phyloP scores from a whole-genome alignment of 352 stramenopile genomes.

The Thraustotheca clavata region DNA sequence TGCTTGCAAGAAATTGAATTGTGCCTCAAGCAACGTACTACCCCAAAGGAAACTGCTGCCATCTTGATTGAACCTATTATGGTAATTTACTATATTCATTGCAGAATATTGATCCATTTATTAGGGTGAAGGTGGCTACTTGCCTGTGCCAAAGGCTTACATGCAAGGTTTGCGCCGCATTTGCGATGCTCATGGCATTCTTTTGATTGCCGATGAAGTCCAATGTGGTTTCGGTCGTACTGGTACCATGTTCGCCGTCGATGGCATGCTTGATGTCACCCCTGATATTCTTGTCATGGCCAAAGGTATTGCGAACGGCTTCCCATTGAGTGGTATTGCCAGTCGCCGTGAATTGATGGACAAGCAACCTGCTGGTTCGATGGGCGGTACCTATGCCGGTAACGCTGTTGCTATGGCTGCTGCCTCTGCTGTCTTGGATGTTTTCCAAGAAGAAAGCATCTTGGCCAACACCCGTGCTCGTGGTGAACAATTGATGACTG shows the following conservation, averaged over 20 bases:
- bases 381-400: slow-evolving; percentile 90
- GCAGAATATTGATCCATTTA: slow-evolving; percentile 10
- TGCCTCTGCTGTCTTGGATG: slow-evolving; percentile 79
- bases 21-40: slow-evolving; percentile 86
- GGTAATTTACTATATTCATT: slow-evolving; percentile 26
- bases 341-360: slow-evolving; percentile 84
- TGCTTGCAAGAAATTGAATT: slow-evolving; percentile 80
- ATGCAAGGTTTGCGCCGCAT: slow-evolving; percentile 87
- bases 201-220: slow-evolving; percentile 91
- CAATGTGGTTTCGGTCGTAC: slow-evolving; percentile 87
- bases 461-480: slow-evolving; percentile 74
- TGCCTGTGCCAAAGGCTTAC: slow-evolving; percentile 86
- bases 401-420: slow-evolving; percentile 88
- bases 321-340: slow-evolving; percentile 85
- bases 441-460: slow-evolving; percentile 84
- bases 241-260: slow-evolving; percentile 80
- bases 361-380: slow-evolving; percentile 66
- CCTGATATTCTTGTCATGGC: slow-evolving; percentile 91
- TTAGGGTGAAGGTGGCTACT: slow-evolving; percentile 87
- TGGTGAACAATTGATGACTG: slow-evolving; percentile 61
- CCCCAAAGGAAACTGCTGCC: slow-evolving; percentile 77
- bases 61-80: slow-evolving; percentile 89
- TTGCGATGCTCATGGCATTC: slow-evolving; percentile 87
- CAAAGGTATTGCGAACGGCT: slow-evolving; percentile 90
- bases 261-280: slow-evolving; percentile 73